phyloP scores from a whole-genome alignment of 306 rosid genomes.

The Herpetospermum pedunculosum region DNA sequence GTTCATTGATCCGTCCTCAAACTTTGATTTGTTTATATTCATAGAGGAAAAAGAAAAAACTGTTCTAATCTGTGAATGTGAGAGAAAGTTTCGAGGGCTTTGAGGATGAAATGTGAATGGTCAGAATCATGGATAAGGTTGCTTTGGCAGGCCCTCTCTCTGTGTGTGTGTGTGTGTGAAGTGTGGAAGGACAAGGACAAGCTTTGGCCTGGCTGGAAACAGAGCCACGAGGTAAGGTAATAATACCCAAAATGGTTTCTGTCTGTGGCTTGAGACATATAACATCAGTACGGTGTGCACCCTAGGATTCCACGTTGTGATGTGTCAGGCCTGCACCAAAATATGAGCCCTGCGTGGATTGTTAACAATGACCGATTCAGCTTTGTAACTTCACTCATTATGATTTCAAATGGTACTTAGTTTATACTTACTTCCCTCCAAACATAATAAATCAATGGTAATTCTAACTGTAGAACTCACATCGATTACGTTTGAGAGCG shows the following conservation, averaged over 20 bases:
- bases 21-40: not conserved
- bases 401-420: too few relatives aligned
- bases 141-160: not conserved
- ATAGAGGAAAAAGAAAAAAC: not conserved
- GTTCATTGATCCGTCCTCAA: not conserved
- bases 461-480: too few relatives aligned
- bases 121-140: not conserved
- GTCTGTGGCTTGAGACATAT: not conserved
- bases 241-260: slow-evolving; percentile 5
- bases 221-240: not conserved
- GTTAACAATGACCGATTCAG: slow-evolving; percentile 13
- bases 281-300: slow-evolving; percentile 16
- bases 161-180: too few relatives aligned
- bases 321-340: slow-evolving; percentile 18
- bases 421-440: too few relatives aligned
- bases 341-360: slow-evolving; percentile 20
- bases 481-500: too few relatives aligned
- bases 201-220: not conserved
- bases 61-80: not conserved
- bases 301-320: slow-evolving; percentile 23
- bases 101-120: slow-evolving; percentile 32
- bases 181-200: not conserved
- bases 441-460: too few relatives aligned
- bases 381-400: too few relatives aligned
- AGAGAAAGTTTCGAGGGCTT: slow-evolving; percentile 10